Percentiles rank a stretch among this genome's conserved stretches.
phyloP scores from a whole-genome alignment of 2,329 filamentous ascomycete genomes.

The Coniochaeta ligniaria region DNA sequence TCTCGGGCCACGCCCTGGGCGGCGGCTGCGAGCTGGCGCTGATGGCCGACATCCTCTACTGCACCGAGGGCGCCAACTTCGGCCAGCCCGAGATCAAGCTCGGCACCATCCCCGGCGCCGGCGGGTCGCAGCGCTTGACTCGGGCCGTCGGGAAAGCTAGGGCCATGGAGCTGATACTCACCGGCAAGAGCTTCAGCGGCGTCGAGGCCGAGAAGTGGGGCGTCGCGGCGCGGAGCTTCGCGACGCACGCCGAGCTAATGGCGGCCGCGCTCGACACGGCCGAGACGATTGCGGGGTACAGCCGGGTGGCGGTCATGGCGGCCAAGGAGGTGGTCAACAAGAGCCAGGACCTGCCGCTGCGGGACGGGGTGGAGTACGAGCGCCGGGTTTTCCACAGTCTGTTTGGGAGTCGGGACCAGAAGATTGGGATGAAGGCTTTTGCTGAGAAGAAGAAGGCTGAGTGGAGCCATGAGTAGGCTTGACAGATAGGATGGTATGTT shows the following conservation, averaged over 20 bases:
- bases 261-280: slow-evolving; percentile 76
- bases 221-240: slow-evolving; percentile 75
- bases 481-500: too few species aligned
- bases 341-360: slow-evolving; percentile 82
- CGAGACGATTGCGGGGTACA: slow-evolving; percentile 82
- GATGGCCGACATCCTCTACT: slow-evolving; percentile 96
- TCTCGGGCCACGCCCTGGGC: slow-evolving; percentile 89
- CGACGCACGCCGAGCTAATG: slow-evolving; percentile 73
- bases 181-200: slow-evolving; percentile 76
- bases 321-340: slow-evolving; percentile 99
- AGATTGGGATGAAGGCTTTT: slow-evolving; percentile 95
- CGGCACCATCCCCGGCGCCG: slow-evolving; percentile 84
- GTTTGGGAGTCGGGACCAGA: slow-evolving; percentile 94
- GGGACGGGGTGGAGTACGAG: slow-evolving; percentile 93
- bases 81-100: slow-evolving; percentile 97
- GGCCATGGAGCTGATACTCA: slow-evolving; percentile 88
- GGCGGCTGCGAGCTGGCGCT: slow-evolving; percentile 95
- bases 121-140: slow-evolving; percentile 83
- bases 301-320: slow-evolving; percentile 78
- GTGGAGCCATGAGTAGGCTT: slow-evolving; percentile 73
- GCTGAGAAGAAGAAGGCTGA: slow-evolving; percentile 88
- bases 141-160: slow-evolving; percentile 74
- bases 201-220: slow-evolving; percentile 86
- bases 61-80: slow-evolving; percentile 77
- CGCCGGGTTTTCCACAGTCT: slow-evolving; percentile 84